Percentiles rank a stretch among this genome's conserved stretches.
Conservation (phyloP, 495 filamentous ascomycete species). For the Terfezia boudieri region DNA sequence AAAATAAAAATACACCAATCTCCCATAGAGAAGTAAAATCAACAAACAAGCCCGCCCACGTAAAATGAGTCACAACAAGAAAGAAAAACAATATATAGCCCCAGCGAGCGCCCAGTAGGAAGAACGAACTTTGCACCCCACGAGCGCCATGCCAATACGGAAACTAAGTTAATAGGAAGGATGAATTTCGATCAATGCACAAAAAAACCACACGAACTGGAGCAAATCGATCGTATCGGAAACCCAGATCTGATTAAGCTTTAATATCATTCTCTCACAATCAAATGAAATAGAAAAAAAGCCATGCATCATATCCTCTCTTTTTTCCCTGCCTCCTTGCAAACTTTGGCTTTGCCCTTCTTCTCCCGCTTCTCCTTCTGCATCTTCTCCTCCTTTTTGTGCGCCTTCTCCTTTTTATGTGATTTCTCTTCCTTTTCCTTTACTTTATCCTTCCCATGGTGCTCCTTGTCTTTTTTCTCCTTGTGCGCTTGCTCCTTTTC, state of each 20-base stretch:
- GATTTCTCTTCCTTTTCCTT: background rate
- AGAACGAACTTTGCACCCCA: background rate
- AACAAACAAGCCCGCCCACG: background rate
- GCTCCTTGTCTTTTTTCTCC: slow-evolving; percentile 1
- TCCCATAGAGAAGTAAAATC: background rate
- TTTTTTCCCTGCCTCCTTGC: background rate
- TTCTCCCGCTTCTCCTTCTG: background rate
- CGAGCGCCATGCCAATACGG: background rate
- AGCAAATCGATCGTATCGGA: too few species aligned
- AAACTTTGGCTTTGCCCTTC: background rate
- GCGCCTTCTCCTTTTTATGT: background rate
- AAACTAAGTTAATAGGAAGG: background rate
- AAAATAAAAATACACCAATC: background rate
- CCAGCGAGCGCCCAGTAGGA: background rate
- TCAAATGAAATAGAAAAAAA: background rate
- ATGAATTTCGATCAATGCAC: too few species aligned
- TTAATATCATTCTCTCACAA: too few species aligned
- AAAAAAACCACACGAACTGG: too few species aligned
- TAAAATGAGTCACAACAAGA: background rate
- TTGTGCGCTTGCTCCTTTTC: slow-evolving; percentile 14
- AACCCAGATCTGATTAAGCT: too few species aligned
- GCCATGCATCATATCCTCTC: background rate
- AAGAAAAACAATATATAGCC: background rate
- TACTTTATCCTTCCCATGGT: background rate
- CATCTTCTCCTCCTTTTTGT: background rate